Percentiles rank a stretch among this genome's conserved stretches.
Conservation (phyloP, 163 green algal genomes). For the Scenedesmus sp. region DNA sequence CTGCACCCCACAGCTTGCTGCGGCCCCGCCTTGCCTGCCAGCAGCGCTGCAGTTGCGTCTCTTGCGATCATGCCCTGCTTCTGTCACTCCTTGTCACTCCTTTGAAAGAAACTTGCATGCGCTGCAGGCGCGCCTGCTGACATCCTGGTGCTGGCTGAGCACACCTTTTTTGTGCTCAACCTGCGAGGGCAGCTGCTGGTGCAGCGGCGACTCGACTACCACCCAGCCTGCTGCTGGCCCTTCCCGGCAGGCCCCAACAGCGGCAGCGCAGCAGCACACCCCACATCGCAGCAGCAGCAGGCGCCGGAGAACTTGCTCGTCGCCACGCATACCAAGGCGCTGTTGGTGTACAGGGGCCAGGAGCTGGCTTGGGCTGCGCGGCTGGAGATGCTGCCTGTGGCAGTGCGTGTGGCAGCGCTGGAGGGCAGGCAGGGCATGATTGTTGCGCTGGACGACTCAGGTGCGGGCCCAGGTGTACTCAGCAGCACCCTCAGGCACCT, state of each 20-base stretch:
- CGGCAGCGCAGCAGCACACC: neutral
- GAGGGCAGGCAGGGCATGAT: slow-evolving; percentile 65
- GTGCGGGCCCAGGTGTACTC: neutral
- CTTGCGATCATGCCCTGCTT: neutral
- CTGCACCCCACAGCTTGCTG: neutral
- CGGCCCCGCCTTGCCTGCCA: no score
- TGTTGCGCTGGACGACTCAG: slow-evolving; percentile 67
- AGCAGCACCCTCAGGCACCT: neutral
- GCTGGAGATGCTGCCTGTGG: slow-evolving; percentile 66
- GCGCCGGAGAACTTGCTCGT: slow-evolving; percentile 72
- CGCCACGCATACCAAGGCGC: slow-evolving; percentile 66
- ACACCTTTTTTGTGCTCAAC: slow-evolving; percentile 70
- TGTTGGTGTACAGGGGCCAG: slow-evolving; percentile 73
- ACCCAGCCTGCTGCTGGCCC: slow-evolving; percentile 64
- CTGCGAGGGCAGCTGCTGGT: slow-evolving; percentile 61
- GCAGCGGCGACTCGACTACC: slow-evolving; percentile 79
- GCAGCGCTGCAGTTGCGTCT: neutral
- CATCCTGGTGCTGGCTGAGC: slow-evolving; percentile 78
- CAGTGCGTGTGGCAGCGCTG: slow-evolving; percentile 63
- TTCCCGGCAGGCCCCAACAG: slow-evolving; percentile 20
- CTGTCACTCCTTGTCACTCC: no score
- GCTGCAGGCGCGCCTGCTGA: slow-evolving; percentile 55
- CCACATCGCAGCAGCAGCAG: slow-evolving; percentile 8
- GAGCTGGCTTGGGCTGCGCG: slow-evolving; percentile 71
- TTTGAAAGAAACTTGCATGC: no score